phyloP scores from a whole-genome alignment of 1,139 yeast genomes.

The Yamadazyma spencermartinsiae region DNA sequence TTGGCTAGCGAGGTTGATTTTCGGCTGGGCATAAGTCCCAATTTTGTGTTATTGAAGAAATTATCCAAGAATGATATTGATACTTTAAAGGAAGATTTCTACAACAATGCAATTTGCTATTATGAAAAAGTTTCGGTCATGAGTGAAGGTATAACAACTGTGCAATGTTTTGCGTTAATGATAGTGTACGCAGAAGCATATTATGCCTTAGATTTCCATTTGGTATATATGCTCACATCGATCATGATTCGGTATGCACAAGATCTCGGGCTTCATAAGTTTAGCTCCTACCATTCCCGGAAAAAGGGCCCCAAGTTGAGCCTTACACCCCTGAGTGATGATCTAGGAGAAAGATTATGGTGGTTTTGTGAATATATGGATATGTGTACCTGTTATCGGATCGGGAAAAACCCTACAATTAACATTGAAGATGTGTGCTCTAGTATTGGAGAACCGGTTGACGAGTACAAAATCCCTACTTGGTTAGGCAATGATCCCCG shows the following conservation, averaged over 20 bases:
- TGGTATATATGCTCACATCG: constrained; percentile 44
- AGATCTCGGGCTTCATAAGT: constrained; percentile 64
- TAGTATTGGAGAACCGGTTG: not conserved
- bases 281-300: constrained; percentile 6
- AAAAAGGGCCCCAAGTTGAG: not conserved
- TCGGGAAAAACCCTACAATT: constrained; percentile 60
- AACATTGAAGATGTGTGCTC: constrained; percentile 16
- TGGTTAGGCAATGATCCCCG: not conserved
- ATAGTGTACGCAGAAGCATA: constrained; percentile 44
- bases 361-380: constrained; percentile 57
- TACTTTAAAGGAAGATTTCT: constrained; percentile 24
- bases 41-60: constrained; percentile 8
- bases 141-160: constrained; percentile 51
- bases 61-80: constrained; percentile 14
- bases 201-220: constrained; percentile 39
- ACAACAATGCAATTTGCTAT: constrained; percentile 43
- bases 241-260: constrained; percentile 60
- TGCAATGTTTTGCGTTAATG: constrained; percentile 50
- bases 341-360: constrained; percentile 48
- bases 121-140: constrained; percentile 48
- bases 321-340: constrained; percentile 1
- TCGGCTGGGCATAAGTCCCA: constrained; percentile 12
- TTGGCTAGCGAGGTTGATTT: constrained; percentile 22
- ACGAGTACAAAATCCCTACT: not conserved
- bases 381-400: constrained; percentile 50